Evolutionary conservation across 1,284 basidiomycete species (phyloP), one percentile per base, ranked within the genome.

Genomic region (Cryptococcus sp.): DNA sequence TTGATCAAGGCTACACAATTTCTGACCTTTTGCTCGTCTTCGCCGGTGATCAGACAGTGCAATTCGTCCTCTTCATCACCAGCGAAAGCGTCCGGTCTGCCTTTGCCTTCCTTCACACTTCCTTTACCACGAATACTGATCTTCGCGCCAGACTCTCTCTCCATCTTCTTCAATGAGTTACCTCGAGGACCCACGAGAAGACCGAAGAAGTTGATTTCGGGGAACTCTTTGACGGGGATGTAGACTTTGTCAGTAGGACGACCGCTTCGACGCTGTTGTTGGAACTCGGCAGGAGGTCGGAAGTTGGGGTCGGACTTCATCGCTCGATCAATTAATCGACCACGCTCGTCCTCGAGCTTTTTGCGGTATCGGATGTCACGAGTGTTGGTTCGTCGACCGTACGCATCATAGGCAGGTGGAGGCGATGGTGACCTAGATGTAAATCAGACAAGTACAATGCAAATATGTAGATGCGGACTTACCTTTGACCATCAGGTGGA

Each of bases 191-290:
- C 96, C 62, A 99, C 95, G 59, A 99, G 86, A 59, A 99, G 83
- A 70, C 96, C 96, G 71, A 99, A 99, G 80, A 99, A 99, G 79
- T 99, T 99, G 83, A 99, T 99, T 80, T 99, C 95, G 5, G 96
- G 96, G 73, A 99, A 99, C 80, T 99, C 96, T 77, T 99, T 97
- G 72, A 98, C 93, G 26, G 96, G 96, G 62, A 99, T 94, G 76
- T 98, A 99, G 58, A 99, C 95, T 80, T 99, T 99, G 61, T 99
- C 96, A 48, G 89, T 89, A 16, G 93, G 93, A 50, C 92, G 86
- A 59, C 91, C 89, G 40, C 89, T 91, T 49, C 91, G 87, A 75
- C 93, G 92, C 72, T 92, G 89, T 76, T 94, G 92, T 49, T 75
- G 73, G 46, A 79, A 74, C 61, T 96, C 91, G 74, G 94, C 97